Evolutionary conservation across 1,139 yeast species (phyloP), one percentile per base, ranked within the genome.

Genomic region (Geotrichum australiense): DNA sequence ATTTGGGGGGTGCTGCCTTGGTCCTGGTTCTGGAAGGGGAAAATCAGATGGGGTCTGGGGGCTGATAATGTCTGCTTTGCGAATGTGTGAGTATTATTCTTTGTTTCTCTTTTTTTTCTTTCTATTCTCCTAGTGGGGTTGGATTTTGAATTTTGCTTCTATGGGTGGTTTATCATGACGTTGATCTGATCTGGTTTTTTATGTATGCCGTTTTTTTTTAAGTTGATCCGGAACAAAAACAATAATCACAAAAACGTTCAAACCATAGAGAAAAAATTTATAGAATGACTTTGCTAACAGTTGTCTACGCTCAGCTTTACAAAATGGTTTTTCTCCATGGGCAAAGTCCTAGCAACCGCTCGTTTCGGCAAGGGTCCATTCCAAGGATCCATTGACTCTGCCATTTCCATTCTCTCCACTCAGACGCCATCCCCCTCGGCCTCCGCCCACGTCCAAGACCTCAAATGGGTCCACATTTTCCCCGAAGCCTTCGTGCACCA

Each of bases 401-500:
- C 94, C n/a, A 74, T 91, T 36, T 66, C 89, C 49, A 65, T 91
- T n/a, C 64, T 89, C 43, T 79, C 89, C 33, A 89, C 37, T 31
- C 23, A 32, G 7, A 25, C 47, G 28, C 32, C 20, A 29, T 37
- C 52, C 56, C 42, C 35, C 49, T 7, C 24, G 46, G 22, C 47
- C 52, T 11, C 26, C 35, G 31, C 10, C 31, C n/a, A n/a, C n/a
- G n/a, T n/a, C n/a, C 33, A 30, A 15, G 35, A 12, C 50, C 82
- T 91, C 2, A 76, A 85, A 1, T 91, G 98, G 98, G 76, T 91
- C 47, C 97, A 91, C 60, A 79, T 89, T 4, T 91, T 86, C 61
- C 98, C 98, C 0, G 98, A 91, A 60, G 96, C 95, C 0, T 84
- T 81, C 59, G 97, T 91, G 1, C 73, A 91, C 41, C 98, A 91